Base-by-base conservation (phyloP, 1,284 basidiomycete genomes). In the Rhizoctonia solani region DNA sequence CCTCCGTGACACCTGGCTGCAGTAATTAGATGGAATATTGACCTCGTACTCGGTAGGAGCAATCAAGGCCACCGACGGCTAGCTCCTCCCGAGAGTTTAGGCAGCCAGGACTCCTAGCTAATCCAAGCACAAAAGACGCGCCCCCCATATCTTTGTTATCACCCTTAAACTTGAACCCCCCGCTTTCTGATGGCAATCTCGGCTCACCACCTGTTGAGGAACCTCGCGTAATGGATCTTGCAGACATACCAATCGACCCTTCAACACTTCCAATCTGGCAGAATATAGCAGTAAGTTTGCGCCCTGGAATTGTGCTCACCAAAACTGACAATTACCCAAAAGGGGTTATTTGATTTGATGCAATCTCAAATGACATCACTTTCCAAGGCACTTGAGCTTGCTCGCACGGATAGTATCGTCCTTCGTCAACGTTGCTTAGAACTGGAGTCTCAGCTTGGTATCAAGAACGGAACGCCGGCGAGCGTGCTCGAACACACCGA, bases 341-440 rank as follows among this genome's bases (percentile, higher is more conserved):
- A 61, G 56, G 56, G 46, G 32, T 37, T 61, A n/a, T 61, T 61
- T 37, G 56, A 61, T n/a, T 61, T 61, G 56, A 61, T 61, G 56
- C 56, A 61, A 44, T 61, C 56, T 9, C 56, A 61, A 21, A 61
- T 61, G 56, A 8, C 44, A 16, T 29, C 56, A 3, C 56, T 61
- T 32, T 49, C 56, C 32, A 44, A 29, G 19, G 56, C 56, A 4
- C 56, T 61, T 11, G 56, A 61, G 21, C 56, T 61, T 6, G 56
- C 56, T 14, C 56, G 46, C 29, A 44, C 56, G 21, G 56, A 61
- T 34, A 61, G 56, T 39, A 21, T 46, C 3, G 46, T 39, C 13
- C 56, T 61, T 25, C 56, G 56, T 14, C 14, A 61, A 27, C 44
- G 56, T 14, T 61, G 56, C 16, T 23, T 61, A 19, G 56, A 61